These are phyloP conservation scores for Serendipita sp. DNA, from an alignment of 768 basidiomycete species.

Conservation along the genomic window DNA sequence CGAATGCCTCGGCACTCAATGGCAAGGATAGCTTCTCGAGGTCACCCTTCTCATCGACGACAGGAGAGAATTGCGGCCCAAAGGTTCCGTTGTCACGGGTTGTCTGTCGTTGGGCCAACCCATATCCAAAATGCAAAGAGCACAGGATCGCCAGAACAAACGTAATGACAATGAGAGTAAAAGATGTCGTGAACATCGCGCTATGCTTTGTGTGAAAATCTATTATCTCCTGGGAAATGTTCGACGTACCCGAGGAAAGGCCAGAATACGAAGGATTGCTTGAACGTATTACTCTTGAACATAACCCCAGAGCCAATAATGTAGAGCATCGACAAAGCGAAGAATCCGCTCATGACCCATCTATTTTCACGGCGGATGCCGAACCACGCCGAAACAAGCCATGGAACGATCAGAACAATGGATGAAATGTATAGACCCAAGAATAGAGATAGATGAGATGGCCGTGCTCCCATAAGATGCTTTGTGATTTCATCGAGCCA, in stretches of 20 bases:
- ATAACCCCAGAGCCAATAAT: not conserved
- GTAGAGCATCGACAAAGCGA: not conserved
- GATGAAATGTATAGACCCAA: not conserved
- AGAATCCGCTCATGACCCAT: not conserved
- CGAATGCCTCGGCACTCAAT: not conserved
- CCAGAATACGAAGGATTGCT: not conserved
- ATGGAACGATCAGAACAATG: not conserved
- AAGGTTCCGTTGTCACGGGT: not conserved
- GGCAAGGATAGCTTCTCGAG: not conserved
- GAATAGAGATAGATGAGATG: not conserved
- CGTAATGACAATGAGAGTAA: not conserved
- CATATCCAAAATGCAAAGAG: not conserved
- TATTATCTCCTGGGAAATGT: not conserved
- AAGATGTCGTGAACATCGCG: not conserved
- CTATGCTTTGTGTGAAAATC: not conserved
- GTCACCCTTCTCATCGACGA: not conserved
- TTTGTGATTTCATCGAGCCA: constrained; percentile 3
- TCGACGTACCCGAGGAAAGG: not conserved
- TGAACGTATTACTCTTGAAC: not conserved
- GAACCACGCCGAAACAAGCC: not conserved
- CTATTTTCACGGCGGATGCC: not conserved
- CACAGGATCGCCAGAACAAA: not conserved
- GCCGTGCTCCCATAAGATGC: not conserved
- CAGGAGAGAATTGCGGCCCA: not conserved
- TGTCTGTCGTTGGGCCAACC: not conserved